Evolutionary conservation across 2,329 filamentous ascomycete species (phyloP).

Genomic region (Talaromyces sp.): DNA sequence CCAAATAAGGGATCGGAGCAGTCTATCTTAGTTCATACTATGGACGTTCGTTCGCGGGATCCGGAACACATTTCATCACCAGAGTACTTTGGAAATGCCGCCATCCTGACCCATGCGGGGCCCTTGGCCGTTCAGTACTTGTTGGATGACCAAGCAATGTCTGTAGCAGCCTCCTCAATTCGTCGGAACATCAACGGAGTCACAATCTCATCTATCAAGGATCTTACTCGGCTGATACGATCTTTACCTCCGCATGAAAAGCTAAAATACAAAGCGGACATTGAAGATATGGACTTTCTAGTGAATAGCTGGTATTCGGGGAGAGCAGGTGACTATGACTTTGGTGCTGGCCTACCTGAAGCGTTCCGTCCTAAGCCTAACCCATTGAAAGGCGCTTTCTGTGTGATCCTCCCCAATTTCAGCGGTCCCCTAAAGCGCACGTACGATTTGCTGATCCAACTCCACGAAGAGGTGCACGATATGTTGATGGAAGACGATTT

Average conservation of each 20-base stretch:
- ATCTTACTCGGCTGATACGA: not conserved
- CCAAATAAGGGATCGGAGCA: conserved; percentile 7
- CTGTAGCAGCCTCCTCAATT: not conserved
- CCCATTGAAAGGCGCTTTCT: conserved; percentile 11
- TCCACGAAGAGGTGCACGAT: conserved; percentile 16
- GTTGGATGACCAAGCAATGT: not conserved
- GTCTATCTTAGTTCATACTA: not conserved
- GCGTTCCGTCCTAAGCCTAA: conserved; percentile 19
- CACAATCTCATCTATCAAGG: not conserved
- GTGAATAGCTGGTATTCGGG: conserved; percentile 23
- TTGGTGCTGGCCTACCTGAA: conserved; percentile 18
- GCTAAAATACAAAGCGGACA: conserved; percentile 11
- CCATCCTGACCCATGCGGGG: not conserved
- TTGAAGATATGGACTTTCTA: conserved; percentile 20
- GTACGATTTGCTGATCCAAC: conserved; percentile 20
- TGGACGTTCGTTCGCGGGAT: not conserved
- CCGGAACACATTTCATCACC: not conserved
- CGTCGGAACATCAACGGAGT: not conserved
- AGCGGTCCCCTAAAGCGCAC: conserved; percentile 1
- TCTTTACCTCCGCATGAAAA: not conserved
- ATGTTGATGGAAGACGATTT: conserved; percentile 18
- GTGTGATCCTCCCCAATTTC: not conserved
- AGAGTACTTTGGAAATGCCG: not conserved
- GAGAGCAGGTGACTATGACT: conserved; percentile 19
- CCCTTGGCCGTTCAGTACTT: not conserved